Conservation (phyloP, 2,329 filamentous ascomycete species). For the Colletotrichum viniferum region DNA sequence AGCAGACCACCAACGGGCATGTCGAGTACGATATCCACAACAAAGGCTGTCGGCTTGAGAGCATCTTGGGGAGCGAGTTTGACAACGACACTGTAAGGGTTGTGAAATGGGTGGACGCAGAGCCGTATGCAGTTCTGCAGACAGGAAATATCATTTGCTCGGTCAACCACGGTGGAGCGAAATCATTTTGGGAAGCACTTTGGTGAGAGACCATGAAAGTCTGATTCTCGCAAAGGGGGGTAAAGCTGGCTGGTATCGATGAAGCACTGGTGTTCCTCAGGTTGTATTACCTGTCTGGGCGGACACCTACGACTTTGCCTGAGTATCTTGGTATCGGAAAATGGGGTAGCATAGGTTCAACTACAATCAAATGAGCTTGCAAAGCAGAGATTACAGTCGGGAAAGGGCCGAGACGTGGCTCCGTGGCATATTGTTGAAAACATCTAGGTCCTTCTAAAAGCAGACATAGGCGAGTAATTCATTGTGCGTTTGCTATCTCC, state of each 20-base stretch:
- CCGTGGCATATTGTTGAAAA: neutral
- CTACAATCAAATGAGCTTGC: neutral
- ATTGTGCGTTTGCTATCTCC: neutral
- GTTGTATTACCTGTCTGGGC: slow-evolving; percentile 49
- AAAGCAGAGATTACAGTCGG: slow-evolving; percentile 16
- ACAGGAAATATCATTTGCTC: slow-evolving; percentile 41
- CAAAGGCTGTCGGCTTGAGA: neutral
- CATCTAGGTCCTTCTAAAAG: neutral
- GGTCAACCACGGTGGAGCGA: slow-evolving; percentile 52
- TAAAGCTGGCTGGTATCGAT: neutral
- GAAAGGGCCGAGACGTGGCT: neutral
- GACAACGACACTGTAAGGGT: slow-evolving; percentile 36
- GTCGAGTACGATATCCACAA: neutral
- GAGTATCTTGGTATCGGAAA: slow-evolving; percentile 47
- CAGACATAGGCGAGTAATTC: neutral
- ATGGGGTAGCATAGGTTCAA: neutral
- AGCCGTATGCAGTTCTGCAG: slow-evolving; percentile 39
- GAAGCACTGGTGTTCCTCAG: slow-evolving; percentile 48
- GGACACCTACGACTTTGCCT: slow-evolving; percentile 51
- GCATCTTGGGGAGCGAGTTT: neutral
- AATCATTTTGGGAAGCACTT: slow-evolving; percentile 43
- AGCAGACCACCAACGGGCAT: neutral
- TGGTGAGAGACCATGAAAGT: slow-evolving; percentile 24
- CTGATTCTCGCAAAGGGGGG: neutral
- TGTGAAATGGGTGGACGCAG: slow-evolving; percentile 41